Evolutionary conservation across 805 yeast species (phyloP).

Genomic region (Starmerella gropengiesseri): DNA sequence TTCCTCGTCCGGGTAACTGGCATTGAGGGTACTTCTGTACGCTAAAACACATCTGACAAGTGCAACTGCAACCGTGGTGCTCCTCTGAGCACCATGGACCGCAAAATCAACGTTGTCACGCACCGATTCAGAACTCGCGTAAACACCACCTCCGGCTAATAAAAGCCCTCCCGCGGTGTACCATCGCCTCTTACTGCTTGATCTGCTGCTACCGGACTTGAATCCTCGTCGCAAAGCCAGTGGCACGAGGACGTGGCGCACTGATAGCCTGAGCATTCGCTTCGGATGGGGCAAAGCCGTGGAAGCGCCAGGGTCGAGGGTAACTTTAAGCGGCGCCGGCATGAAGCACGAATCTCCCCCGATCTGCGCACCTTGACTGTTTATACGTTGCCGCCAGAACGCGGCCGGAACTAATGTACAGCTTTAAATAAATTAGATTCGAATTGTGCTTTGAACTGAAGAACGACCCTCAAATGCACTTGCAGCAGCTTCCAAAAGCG

Average conservation of each 20-base stretch:
- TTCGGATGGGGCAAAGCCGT: neutral
- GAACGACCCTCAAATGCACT: neutral
- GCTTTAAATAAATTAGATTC: no score
- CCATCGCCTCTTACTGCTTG: neutral
- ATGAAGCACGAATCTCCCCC: no score
- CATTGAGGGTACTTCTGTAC: constrained; percentile 49
- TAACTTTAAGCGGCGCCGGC: no score
- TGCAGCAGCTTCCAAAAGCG: no score
- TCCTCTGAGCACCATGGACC: constrained; percentile 25
- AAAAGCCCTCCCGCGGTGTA: neutral
- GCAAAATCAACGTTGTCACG: constrained; percentile 22
- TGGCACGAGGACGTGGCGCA: neutral
- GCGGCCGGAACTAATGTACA: no score
- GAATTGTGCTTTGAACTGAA: no score
- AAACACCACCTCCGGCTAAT: constrained; percentile 13
- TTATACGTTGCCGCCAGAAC: no score
- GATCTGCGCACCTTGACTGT: no score
- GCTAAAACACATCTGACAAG: constrained; percentile 52
- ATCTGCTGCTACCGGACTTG: neutral
- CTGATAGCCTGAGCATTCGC: neutral
- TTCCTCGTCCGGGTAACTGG: constrained; percentile 35
- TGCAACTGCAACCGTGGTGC: constrained; percentile 25
- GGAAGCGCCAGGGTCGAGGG: constrained; percentile 3
- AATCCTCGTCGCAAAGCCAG: neutral
- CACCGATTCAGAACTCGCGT: constrained; percentile 22